phyloP scores from a whole-genome alignment of 2,329 filamentous ascomycete species.

The Elsinoe batatas region DNA sequence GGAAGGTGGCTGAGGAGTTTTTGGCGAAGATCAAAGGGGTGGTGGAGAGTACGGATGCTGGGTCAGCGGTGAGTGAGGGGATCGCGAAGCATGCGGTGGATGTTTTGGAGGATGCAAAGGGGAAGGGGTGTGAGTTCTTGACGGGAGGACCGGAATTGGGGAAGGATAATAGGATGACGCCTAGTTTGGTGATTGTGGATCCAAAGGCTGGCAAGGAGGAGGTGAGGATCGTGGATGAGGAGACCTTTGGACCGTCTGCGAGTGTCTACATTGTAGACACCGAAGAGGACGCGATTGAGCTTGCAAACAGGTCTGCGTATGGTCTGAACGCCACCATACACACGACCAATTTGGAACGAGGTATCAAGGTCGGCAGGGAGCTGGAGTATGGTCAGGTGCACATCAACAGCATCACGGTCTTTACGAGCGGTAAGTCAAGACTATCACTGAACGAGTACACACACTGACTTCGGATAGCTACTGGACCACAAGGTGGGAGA shows the following conservation, averaged over 20 bases:
- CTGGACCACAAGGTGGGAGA: conserved; percentile 20
- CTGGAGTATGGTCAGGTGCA: conserved; percentile 50
- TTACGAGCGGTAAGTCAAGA: conserved; percentile 18
- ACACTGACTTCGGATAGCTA: conserved; percentile 10
- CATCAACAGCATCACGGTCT: conserved; percentile 38
- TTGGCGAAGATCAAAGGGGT: conserved; percentile 34
- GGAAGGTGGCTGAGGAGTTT: conserved; percentile 44
- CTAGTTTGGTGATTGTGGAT: conserved; percentile 53
- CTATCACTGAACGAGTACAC: too few relatives aligned
- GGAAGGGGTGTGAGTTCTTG: conserved; percentile 20
- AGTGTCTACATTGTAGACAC: conserved; percentile 14
- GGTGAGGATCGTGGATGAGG: conserved; percentile 63
- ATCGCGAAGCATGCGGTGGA: conserved; percentile 25
- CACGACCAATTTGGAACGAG: conserved; percentile 51
- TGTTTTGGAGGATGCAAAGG: conserved; percentile 21
- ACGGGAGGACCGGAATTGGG: conserved; percentile 18
- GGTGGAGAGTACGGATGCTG: conserved; percentile 23
- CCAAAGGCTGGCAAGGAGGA: conserved; percentile 35
- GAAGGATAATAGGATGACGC: conserved; percentile 15
- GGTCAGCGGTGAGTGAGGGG: conserved; percentile 18
- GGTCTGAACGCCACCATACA: conserved; percentile 62
- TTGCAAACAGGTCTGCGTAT: conserved; percentile 56
- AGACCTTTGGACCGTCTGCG: conserved; percentile 42
- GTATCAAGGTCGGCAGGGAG: conserved; percentile 31
- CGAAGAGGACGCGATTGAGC: conserved; percentile 20